Evolutionary conservation across 176 grass and related monocot genomes (phyloP).

Genomic region (Oryza longistaminata): DNA sequence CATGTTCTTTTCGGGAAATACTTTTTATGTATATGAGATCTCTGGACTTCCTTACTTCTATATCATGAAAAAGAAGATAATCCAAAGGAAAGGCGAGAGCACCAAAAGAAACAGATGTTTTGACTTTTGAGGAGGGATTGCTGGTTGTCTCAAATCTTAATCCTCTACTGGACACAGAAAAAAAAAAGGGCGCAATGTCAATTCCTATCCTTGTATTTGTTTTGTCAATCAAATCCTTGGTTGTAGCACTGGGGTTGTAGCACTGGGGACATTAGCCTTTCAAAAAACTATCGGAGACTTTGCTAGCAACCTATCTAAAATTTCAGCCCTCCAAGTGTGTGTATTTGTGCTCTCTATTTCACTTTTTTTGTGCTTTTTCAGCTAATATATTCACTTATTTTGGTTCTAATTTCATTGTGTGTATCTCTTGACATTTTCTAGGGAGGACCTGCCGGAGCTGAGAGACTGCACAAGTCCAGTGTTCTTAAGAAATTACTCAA

Average conservation of each 20-base stretch:
- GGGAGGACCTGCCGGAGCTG: conserved; percentile 66
- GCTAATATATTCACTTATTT: conserved; percentile 6
- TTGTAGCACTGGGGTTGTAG: not conserved
- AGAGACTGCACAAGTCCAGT: conserved; percentile 63
- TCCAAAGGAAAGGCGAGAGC: not conserved
- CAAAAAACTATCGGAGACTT: not conserved
- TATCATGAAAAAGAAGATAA: not conserved
- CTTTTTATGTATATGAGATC: not conserved
- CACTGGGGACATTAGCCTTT: not conserved
- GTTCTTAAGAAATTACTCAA: conserved; percentile 74
- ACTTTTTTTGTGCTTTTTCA: conserved; percentile 6
- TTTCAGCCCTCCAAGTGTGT: not conserved
- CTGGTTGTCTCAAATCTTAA: not conserved
- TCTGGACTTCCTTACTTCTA: not conserved
- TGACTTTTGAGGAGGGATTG: not conserved
- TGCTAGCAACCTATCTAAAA: conserved; percentile 10
- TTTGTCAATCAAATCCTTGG: not conserved
- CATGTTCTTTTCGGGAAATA: not conserved
- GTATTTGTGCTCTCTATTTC: not conserved
- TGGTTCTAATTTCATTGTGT: conserved; percentile 15
- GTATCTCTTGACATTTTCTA: conserved; percentile 35
- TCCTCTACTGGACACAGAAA: not conserved
- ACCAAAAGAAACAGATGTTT: not conserved
- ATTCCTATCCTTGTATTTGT: not conserved
- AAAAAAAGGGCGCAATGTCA: conserved; percentile 26